Evolutionary conservation across 139 green algal genomes (phyloP).

Genomic region (Chlamydomonas sphaeroides): DNA sequence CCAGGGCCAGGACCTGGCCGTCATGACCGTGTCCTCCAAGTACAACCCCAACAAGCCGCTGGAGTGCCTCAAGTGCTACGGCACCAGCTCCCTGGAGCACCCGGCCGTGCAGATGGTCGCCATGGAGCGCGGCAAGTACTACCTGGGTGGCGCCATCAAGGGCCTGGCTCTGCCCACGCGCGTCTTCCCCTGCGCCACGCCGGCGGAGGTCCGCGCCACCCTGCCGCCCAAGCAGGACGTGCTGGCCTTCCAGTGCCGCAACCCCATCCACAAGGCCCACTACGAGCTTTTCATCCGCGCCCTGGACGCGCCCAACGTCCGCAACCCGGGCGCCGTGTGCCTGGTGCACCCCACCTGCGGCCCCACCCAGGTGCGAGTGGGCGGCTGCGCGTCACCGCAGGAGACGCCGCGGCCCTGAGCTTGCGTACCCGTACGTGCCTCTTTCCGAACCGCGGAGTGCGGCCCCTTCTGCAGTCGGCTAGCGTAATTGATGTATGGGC

Average conservation of each 20-base stretch:
- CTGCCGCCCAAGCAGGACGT: conserved; percentile 78
- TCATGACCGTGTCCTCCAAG: conserved; percentile 77
- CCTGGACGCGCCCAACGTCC: conserved; percentile 82
- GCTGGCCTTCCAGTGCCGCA: conserved; percentile 87
- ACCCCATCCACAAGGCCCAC: conserved; percentile 87
- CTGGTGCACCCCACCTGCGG: conserved; percentile 90
- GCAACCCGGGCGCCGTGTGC: conserved; percentile 67
- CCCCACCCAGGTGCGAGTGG: conserved; percentile 81
- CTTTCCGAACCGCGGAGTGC: too few species aligned
- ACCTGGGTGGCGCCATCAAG: conserved; percentile 77
- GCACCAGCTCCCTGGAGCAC: conserved; percentile 85
- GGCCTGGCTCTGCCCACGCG: conserved; percentile 84
- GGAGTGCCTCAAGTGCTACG: conserved; percentile 87
- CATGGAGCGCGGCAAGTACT: conserved; percentile 88
- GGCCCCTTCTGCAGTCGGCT: too few species aligned
- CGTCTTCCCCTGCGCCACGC: conserved; percentile 81
- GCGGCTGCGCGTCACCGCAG: too few species aligned
- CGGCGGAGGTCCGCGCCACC: conserved; percentile 73
- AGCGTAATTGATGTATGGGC: too few species aligned
- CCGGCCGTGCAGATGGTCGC: conserved; percentile 86
- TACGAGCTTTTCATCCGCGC: conserved; percentile 92
- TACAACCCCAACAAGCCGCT: conserved; percentile 76
- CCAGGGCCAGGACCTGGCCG: conserved; percentile 76
- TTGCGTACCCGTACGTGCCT: too few species aligned
- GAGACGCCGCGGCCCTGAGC: too few species aligned